These are phyloP conservation scores for Leccinum barrowsii DNA, from an alignment of 768 basidiomycete genomes.

Conservation along the genomic window DNA sequence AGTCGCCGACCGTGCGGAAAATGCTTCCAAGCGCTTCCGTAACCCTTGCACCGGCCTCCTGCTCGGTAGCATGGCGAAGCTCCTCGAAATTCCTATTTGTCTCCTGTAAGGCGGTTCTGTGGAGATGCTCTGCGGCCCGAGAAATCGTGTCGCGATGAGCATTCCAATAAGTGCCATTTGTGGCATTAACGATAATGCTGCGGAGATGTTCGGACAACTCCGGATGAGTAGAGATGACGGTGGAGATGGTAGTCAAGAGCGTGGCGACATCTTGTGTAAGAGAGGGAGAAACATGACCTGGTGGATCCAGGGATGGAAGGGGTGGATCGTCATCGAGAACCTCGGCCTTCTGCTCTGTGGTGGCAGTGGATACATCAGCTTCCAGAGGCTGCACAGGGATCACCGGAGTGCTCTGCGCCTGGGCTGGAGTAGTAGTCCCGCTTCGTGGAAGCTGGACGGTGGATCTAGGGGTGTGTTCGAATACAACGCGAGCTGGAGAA, in stretches of 20 bases:
- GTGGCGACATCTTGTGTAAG: slow-evolving; percentile 63
- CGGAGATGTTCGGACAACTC: slow-evolving; percentile 67
- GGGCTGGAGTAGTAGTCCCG: slow-evolving; percentile 30
- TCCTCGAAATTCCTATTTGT: slow-evolving; percentile 41
- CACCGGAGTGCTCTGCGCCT: slow-evolving; percentile 42
- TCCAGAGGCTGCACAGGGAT: slow-evolving; percentile 22
- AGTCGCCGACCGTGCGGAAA: slow-evolving; percentile 48
- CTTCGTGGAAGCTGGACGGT: slow-evolving; percentile 11
- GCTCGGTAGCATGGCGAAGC: slow-evolving; percentile 49
- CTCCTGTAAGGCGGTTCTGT: slow-evolving; percentile 41
- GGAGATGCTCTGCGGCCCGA: slow-evolving; percentile 52
- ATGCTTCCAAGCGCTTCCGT: slow-evolving; percentile 60
- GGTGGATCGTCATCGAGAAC: slow-evolving; percentile 42
- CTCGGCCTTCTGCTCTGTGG: slow-evolving; percentile 11
- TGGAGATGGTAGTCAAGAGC: slow-evolving; percentile 53
- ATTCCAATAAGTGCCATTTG: slow-evolving; percentile 66
- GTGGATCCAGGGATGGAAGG: slow-evolving; percentile 43
- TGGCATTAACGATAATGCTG: slow-evolving; percentile 58
- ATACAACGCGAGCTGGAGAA: slow-evolving; percentile 27
- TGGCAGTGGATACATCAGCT: slow-evolving; percentile 5
- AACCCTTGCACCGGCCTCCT: slow-evolving; percentile 61
- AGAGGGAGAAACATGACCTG: slow-evolving; percentile 35
- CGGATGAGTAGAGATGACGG: slow-evolving; percentile 60
- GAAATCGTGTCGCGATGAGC: slow-evolving; percentile 58
- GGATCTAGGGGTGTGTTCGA: not conserved